A percentile compares a stretch with the other conserved stretches of the same genome.
phyloP scores from a whole-genome alignment of 1,284 basidiomycete genomes.

The Ganoderma meredithae region DNA sequence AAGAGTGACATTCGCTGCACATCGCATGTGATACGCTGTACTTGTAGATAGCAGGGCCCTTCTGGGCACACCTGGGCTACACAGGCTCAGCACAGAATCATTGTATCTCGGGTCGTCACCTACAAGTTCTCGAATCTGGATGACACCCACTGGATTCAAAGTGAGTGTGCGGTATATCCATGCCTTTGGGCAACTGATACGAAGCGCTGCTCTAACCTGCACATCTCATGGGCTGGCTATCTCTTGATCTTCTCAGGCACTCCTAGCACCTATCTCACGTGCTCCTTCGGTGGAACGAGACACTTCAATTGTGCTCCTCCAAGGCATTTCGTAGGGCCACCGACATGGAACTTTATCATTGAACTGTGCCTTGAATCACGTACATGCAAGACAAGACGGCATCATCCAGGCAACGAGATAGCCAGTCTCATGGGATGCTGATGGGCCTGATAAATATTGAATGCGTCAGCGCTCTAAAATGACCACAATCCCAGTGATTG shows the following conservation, averaged over 20 bases:
- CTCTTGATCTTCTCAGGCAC: not conserved
- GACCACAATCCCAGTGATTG: not conserved
- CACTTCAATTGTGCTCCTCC: not conserved
- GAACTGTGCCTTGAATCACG: conserved; percentile 1
- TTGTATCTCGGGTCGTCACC: no score
- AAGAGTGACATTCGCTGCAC: not conserved
- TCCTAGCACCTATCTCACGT: not conserved
- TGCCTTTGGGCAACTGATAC: not conserved
- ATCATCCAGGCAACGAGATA: not conserved
- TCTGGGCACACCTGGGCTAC: no score
- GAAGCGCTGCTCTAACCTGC: not conserved
- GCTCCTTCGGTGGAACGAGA: not conserved
- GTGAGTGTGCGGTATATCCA: not conserved
- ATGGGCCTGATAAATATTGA: not conserved
- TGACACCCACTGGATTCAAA: no score
- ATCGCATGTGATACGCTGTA: not conserved
- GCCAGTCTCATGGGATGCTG: not conserved
- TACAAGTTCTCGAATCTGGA: not conserved
- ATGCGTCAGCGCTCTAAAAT: not conserved
- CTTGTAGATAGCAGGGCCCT: no score
- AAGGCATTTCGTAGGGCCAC: not conserved
- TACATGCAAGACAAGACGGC: not conserved
- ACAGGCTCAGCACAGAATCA: no score
- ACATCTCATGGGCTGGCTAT: not conserved
- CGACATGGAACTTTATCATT: not conserved